These are phyloP conservation scores for Stentor coeruleus DNA, from an alignment of 73 alveolate species.

Conservation along the genomic window DNA sequence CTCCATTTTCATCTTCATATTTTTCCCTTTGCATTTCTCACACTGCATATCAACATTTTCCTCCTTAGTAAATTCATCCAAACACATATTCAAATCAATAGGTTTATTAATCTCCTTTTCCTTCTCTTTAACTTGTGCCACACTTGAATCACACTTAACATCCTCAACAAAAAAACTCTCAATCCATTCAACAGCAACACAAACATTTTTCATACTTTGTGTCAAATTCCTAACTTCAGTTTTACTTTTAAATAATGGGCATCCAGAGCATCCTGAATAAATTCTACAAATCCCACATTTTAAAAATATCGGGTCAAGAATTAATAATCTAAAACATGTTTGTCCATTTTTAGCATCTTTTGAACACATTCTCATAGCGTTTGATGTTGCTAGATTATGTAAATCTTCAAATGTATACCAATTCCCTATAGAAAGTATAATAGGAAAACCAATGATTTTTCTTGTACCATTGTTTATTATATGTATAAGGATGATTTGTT, in stretches of 20 bases:
- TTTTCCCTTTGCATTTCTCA: conserved; percentile 25
- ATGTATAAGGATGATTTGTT: no score
- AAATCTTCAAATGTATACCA: conserved; percentile 23
- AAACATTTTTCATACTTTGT: not conserved
- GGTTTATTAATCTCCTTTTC: not conserved
- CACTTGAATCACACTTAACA: not conserved
- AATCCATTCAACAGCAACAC: not conserved
- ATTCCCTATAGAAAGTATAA: conserved; percentile 11
- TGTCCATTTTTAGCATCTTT: not conserved
- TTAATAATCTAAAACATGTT: not conserved
- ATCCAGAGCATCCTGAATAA: conserved; percentile 22
- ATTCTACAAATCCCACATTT: conserved; percentile 24
- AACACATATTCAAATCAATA: conserved; percentile 29
- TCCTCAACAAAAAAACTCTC: not conserved
- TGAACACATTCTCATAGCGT: not conserved
- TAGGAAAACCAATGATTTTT: not conserved
- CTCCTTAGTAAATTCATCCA: conserved; percentile 37
- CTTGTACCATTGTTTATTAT: not conserved
- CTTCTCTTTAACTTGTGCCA: not conserved
- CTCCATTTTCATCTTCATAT: conserved; percentile 33
- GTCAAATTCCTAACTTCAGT: not conserved
- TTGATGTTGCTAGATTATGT: not conserved
- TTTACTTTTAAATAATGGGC: not conserved
- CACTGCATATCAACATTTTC: conserved; percentile 31
- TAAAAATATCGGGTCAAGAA: conserved; percentile 1